Evolutionary conservation across 192 early-diverging fungal species (phyloP), one percentile per base, ranked within the genome.

Genomic region (Allomyces javanicus): DNA sequence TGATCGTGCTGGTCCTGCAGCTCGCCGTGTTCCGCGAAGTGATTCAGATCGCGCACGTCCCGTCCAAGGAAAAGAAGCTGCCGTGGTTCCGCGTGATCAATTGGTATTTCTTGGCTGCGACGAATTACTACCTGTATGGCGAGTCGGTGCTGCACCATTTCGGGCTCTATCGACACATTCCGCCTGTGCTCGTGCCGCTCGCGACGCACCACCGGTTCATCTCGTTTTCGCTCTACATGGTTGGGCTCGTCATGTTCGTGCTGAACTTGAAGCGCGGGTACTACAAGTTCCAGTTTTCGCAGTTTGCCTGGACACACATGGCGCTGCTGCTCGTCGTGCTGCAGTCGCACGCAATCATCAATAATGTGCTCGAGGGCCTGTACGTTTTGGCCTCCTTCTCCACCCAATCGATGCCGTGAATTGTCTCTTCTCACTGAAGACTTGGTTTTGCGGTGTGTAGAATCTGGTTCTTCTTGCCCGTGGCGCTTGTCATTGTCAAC

Each of bases 241-340:
- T 90, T 65, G 91, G 91, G 5, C 87, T 97, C 63, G 90, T 97
- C 25, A 83, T 92, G 71, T 97, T 97, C 81, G 92, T 97, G 11
- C 72, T 88, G 66, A 94, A 89, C 68, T 78, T 97, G 67, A 88
- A 88, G 76, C 94, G 92, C 74, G 90, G 89, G 11, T 84, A 87
- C 73, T 97, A 97, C 77, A 82, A 87, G 70, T 91, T 92, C 79
- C 95, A 97, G 79, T 90, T 97, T 75, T 78, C 84, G 9, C 93
- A 95, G 76, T 97, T 97, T 74, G 89, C 86, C 27, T 94, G 92
- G 93, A 97, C 93, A 23, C 95, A 97, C 73, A 95, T 97, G 93
- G 86, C 90, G 7, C 72, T 97, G 66, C 77, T 93, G 45, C 73
- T 97, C 10, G 92, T 97, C 50, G 91, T 97, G 44, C 78, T 87